Evolutionary conservation across 345 rosid genomes (phyloP).

Genomic region (Kernera saxatilis): DNA sequence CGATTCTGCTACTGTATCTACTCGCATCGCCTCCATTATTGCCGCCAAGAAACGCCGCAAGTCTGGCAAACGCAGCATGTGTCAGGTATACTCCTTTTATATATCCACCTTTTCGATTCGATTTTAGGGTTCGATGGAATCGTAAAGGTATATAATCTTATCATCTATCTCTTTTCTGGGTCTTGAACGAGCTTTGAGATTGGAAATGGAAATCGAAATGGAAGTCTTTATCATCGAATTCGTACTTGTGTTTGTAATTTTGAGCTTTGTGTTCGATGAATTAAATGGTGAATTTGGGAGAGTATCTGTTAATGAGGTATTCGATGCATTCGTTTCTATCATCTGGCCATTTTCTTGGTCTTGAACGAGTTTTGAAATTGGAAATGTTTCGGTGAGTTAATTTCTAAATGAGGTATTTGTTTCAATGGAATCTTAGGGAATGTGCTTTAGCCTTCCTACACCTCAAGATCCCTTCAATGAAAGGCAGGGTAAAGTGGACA

Average conservation of each 20-base stretch:
- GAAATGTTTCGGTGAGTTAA: not conserved
- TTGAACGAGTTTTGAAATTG: not conserved
- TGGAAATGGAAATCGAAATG: not conserved
- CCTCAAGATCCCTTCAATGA: constrained; percentile 80
- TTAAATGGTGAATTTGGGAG: too few relatives aligned
- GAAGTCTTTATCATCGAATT: not conserved
- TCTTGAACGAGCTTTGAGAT: not conserved
- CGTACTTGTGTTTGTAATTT: not conserved
- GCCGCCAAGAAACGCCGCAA: constrained; percentile 87
- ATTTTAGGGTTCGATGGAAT: not conserved
- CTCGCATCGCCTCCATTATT: constrained; percentile 75
- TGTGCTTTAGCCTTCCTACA: constrained; percentile 92
- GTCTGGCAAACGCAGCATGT: constrained; percentile 66
- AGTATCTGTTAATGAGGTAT: too few relatives aligned
- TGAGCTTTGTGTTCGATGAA: too few relatives aligned
- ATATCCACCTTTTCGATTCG: not conserved
- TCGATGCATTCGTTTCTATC: not conserved
- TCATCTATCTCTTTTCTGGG: too few relatives aligned
- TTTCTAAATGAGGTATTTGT: not conserved
- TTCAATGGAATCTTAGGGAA: constrained; percentile 44
- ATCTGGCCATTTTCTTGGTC: not conserved
- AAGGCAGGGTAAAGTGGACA: constrained; percentile 36
- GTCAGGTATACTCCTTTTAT: constrained; percentile 53
- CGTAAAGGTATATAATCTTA: too few relatives aligned
- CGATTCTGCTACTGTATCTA: constrained; percentile 50